These are phyloP conservation scores for Inga oerstediana DNA, from an alignment of 306 rosid species.

Conservation along the genomic window DNA sequence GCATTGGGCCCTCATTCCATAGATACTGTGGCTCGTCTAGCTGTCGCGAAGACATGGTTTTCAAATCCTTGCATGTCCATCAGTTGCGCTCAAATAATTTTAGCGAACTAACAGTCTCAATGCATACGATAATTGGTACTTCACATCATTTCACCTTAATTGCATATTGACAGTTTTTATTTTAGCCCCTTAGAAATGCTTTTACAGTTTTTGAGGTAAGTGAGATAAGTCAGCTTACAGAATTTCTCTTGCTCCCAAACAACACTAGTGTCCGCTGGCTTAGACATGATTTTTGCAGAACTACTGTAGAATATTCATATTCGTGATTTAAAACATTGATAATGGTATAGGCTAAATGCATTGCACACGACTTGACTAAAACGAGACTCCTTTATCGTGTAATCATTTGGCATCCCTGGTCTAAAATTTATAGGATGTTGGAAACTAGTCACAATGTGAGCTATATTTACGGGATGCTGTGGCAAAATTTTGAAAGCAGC, in stretches of 20 bases:
- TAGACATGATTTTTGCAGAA: too few species aligned
- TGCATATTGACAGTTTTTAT: neutral
- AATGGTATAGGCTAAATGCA: slow-evolving; percentile 68
- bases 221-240: too few species aligned
- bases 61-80: neutral
- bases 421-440: neutral
- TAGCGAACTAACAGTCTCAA: neutral
- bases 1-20: neutral
- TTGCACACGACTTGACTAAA: slow-evolving; percentile 30
- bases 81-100: neutral
- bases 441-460: neutral
- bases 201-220: too few species aligned
- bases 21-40: neutral
- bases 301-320: neutral
- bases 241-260: too few species aligned
- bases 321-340: slow-evolving; percentile 26
- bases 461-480: neutral
- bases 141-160: neutral
- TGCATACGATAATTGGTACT: too few species aligned
- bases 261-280: too few species aligned
- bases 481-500: neutral
- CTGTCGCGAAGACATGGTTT: neutral
- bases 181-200: too few species aligned
- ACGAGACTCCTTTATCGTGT: neutral
- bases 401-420: neutral